Evolutionary conservation across 2,329 filamentous ascomycete species (phyloP).

Genomic region (Pseudogymnoascus sp.): DNA sequence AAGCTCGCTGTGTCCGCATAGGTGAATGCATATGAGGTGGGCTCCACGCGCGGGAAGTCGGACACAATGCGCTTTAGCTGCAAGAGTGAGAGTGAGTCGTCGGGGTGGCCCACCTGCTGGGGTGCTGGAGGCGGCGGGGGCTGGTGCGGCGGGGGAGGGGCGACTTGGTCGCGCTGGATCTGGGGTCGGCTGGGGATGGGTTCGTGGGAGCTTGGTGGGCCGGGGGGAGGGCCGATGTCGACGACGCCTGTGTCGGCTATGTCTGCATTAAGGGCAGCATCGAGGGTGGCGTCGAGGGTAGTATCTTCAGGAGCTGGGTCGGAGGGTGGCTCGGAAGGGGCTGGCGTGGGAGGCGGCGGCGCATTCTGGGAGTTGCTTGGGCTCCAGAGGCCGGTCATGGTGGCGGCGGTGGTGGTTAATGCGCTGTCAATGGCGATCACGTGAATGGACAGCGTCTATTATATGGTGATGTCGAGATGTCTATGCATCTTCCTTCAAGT

Average conservation of each 20-base stretch:
- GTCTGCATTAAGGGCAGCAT: slow-evolving; percentile 23
- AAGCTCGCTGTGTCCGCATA: slow-evolving; percentile 67
- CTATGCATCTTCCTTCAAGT: not conserved
- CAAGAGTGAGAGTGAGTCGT: slow-evolving; percentile 65
- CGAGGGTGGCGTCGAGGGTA: not conserved
- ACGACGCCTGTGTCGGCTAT: slow-evolving; percentile 36
- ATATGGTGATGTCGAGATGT: not conserved
- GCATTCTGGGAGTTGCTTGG: slow-evolving; percentile 13
- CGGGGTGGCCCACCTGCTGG: slow-evolving; percentile 32
- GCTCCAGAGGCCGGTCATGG: slow-evolving; percentile 25
- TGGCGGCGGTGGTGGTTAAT: not conserved
- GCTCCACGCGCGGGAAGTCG: slow-evolving; percentile 62
- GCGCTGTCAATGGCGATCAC: not conserved
- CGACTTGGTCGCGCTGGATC: slow-evolving; percentile 31
- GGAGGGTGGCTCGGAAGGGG: not conserved
- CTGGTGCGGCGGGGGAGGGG: slow-evolving; percentile 29
- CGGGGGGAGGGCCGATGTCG: slow-evolving; percentile 26
- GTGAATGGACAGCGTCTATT: not conserved
- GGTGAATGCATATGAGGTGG: slow-evolving; percentile 74
- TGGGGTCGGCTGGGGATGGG: slow-evolving; percentile 23
- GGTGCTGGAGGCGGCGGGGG: slow-evolving; percentile 25
- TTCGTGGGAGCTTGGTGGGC: slow-evolving; percentile 15
- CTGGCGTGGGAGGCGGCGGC: slow-evolving; percentile 9
- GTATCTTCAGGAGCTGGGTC: slow-evolving; percentile 3
- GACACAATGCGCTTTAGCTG: slow-evolving; percentile 66